phyloP scores from a whole-genome alignment of 2,329 filamentous ascomycete genomes.

The Parafenestella ontariensis region DNA sequence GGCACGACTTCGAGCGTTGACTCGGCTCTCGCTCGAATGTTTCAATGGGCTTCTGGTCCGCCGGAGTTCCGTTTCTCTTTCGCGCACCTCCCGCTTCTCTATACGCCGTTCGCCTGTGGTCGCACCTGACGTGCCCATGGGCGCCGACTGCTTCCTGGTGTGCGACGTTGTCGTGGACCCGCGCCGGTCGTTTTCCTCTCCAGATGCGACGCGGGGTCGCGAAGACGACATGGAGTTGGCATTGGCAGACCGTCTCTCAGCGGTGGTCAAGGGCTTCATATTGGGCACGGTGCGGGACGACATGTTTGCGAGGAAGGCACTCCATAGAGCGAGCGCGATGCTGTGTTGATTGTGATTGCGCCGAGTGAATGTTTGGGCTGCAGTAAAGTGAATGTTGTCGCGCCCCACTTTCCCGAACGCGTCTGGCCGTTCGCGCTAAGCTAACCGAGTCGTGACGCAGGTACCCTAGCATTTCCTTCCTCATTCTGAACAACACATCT shows the following conservation, averaged over 20 bases:
- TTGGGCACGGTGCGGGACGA: slow-evolving; percentile 42
- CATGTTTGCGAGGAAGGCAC: slow-evolving; percentile 33
- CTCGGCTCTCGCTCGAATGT: slow-evolving; percentile 41
- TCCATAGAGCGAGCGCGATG: slow-evolving; percentile 33
- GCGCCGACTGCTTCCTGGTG: slow-evolving; percentile 35
- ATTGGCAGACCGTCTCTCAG: slow-evolving; percentile 43
- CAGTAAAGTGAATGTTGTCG: slow-evolving; percentile 22
- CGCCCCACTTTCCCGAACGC: slow-evolving; percentile 19
- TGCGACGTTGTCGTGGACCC: slow-evolving; percentile 33
- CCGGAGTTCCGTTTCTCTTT: slow-evolving; percentile 44
- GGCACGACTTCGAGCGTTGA: slow-evolving; percentile 39
- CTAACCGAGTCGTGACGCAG: slow-evolving; percentile 28
- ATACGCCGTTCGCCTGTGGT: slow-evolving; percentile 44
- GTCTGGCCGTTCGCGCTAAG: slow-evolving; percentile 22
- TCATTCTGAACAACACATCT: no score
- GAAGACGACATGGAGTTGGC: slow-evolving; percentile 41
- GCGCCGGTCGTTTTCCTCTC: slow-evolving; percentile 41
- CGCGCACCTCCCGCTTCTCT: slow-evolving; percentile 46
- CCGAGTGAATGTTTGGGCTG: slow-evolving; percentile 23
- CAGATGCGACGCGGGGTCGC: slow-evolving; percentile 48
- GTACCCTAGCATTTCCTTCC: background rate
- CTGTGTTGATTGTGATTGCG: slow-evolving; percentile 28
- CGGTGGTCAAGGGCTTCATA: slow-evolving; percentile 36
- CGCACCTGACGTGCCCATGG: slow-evolving; percentile 22
- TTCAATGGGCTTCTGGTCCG: slow-evolving; percentile 49